Conservation (phyloP, 2,329 filamentous ascomycete genomes). For the Aureobasidium sp. region DNA sequence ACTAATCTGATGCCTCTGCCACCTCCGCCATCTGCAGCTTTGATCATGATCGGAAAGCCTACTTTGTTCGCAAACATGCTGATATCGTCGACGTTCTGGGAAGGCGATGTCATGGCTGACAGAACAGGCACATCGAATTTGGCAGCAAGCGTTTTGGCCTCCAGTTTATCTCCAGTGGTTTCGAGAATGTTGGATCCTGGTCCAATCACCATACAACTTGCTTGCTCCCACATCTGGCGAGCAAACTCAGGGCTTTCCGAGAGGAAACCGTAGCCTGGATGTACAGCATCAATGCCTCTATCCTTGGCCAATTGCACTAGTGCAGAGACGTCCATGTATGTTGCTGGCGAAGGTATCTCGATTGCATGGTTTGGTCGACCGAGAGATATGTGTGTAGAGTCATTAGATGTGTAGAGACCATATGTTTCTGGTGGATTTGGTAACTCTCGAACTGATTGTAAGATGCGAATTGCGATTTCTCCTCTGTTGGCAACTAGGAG, state of each 20-base stretch:
- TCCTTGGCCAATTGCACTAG: conserved; percentile 41
- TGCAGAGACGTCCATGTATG: conserved; percentile 45
- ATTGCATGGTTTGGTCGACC: not conserved
- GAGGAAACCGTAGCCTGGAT: conserved; percentile 57
- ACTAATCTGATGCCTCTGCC: conserved; percentile 53
- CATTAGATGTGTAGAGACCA: not conserved
- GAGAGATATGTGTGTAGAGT: not conserved
- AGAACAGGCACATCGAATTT: conserved; percentile 29
- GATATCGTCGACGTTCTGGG: conserved; percentile 27
- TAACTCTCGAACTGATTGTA: conserved; percentile 53
- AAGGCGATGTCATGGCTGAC: not conserved
- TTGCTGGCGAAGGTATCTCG: conserved; percentile 12
- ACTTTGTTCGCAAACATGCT: conserved; percentile 49
- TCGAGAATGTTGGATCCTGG: conserved; percentile 50
- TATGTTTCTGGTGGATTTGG: conserved; percentile 22
- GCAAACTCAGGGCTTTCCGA: conserved; percentile 47
- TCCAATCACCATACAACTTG: conserved; percentile 42
- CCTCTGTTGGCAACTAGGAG: conserved; percentile 52
- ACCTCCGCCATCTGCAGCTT: conserved; percentile 57
- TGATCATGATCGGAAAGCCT: conserved; percentile 52
- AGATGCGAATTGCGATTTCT: conserved; percentile 55
- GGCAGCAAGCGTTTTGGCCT: conserved; percentile 43
- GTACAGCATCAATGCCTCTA: conserved; percentile 46
- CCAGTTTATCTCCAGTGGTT: conserved; percentile 49
- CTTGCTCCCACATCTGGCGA: conserved; percentile 36